phyloP scores from a whole-genome alignment of 768 basidiomycete genomes.

The Boletus huronensis region DNA sequence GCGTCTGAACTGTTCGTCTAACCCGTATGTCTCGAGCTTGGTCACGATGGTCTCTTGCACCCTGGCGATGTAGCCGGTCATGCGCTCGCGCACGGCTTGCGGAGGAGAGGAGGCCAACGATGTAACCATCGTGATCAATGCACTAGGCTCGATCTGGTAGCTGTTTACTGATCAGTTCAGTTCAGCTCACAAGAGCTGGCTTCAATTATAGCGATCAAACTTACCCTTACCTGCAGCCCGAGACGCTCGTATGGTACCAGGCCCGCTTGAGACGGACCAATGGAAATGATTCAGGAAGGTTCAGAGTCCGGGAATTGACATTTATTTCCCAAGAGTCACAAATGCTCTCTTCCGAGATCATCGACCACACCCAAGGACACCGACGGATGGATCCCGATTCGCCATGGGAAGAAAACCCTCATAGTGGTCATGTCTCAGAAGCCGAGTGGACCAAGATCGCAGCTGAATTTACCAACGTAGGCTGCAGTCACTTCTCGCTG shows the following conservation, averaged over 20 bases:
- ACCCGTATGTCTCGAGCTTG: slow-evolving; percentile 17
- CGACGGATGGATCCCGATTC: slow-evolving; percentile 38
- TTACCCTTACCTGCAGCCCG: not conserved
- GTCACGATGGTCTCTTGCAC: slow-evolving; percentile 22
- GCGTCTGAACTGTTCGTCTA: slow-evolving; percentile 11
- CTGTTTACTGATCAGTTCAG: not conserved
- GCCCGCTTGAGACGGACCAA: too few species aligned
- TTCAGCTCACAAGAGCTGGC: not conserved
- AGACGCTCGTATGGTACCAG: not conserved
- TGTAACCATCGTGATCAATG: not conserved
- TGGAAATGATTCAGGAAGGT: too few species aligned
- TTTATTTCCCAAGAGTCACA: not conserved
- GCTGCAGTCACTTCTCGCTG: slow-evolving; percentile 9
- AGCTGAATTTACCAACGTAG: slow-evolving; percentile 67
- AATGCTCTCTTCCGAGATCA: not conserved
- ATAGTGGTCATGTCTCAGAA: slow-evolving; percentile 36
- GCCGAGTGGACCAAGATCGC: slow-evolving; percentile 69
- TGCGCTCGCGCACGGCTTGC: slow-evolving; percentile 11
- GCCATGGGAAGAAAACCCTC: slow-evolving; percentile 56
- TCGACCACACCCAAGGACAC: not conserved
- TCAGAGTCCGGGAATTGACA: not conserved
- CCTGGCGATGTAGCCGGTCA: slow-evolving; percentile 10
- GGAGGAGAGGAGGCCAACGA: not conserved
- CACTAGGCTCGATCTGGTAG: not conserved
- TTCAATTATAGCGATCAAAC: not conserved